Evolutionary conservation across 257 asterid genomes (phyloP).

Genomic region (Salvia rosmarinus): DNA sequence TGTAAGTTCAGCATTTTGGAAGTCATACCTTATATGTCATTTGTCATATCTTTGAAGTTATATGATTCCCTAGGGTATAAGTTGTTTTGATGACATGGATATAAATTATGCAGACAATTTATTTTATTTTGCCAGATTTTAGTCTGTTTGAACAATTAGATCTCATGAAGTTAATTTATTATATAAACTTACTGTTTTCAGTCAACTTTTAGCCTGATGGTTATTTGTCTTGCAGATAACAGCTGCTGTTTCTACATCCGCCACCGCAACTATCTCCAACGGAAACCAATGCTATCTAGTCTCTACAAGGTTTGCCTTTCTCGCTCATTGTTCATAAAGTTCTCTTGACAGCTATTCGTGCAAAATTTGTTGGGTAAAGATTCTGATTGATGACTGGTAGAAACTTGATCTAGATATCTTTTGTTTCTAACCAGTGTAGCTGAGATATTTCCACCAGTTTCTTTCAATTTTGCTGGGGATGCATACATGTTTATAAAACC

Average conservation of each 20-base stretch:
- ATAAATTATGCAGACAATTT: neutral
- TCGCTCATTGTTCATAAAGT: neutral
- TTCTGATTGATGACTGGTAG: slow-evolving; percentile 7
- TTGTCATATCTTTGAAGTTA: neutral
- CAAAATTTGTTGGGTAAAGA: neutral
- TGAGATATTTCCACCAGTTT: slow-evolving; percentile 69
- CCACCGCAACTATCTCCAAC: slow-evolving; percentile 51
- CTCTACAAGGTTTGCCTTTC: slow-evolving; percentile 50
- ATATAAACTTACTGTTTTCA: neutral
- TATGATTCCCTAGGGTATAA: neutral
- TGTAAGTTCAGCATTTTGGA: neutral
- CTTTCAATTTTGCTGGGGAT: slow-evolving; percentile 75
- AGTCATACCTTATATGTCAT: neutral
- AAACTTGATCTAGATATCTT: slow-evolving; percentile 28
- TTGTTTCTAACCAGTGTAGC: slow-evolving; percentile 54
- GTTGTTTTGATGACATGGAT: neutral
- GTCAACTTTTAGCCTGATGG: slow-evolving; percentile 9
- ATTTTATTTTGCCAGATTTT: neutral
- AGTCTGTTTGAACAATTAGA: slow-evolving; percentile 7
- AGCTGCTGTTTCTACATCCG: slow-evolving; percentile 63
- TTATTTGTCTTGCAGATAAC: slow-evolving; percentile 55
- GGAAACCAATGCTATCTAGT: slow-evolving; percentile 72
- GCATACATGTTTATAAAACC: slow-evolving; percentile 76
- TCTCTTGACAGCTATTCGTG: neutral
- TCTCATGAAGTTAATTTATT: neutral